phyloP scores from a whole-genome alignment of 495 filamentous ascomycete species.

The Trichodelitschia bisporula region DNA sequence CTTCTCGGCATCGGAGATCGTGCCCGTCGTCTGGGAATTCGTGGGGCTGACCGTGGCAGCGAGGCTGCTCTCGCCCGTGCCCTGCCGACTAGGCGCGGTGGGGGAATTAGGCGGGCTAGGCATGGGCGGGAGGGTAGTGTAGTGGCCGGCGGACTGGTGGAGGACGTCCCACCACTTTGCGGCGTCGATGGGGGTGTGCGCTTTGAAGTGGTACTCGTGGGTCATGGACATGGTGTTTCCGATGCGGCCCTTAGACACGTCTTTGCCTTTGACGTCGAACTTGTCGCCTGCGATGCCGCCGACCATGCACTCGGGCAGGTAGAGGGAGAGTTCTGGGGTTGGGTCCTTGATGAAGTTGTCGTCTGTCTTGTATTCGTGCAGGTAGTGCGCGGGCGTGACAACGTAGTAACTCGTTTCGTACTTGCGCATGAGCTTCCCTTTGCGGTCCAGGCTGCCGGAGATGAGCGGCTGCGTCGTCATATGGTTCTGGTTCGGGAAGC shows the following conservation, averaged over 20 bases:
- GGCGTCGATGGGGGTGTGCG: constrained; percentile 47
- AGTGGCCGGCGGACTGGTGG: constrained; percentile 12
- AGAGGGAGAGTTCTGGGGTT: constrained; percentile 63
- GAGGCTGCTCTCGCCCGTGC: too few relatives aligned
- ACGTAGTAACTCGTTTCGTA: constrained; percentile 73
- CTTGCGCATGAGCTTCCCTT: constrained; percentile 37
- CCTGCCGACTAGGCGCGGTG: too few relatives aligned
- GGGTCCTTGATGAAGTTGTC: constrained; percentile 69
- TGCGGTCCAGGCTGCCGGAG: constrained; percentile 68
- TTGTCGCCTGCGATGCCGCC: constrained; percentile 52
- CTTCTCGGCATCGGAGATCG: too few relatives aligned
- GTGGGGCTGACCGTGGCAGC: too few relatives aligned
- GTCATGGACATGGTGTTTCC: constrained; percentile 32
- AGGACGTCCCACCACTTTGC: constrained; percentile 66
- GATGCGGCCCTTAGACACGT: constrained; percentile 36
- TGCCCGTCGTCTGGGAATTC: too few relatives aligned
- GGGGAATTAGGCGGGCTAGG: constrained; percentile 9
- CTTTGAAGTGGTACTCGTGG: constrained; percentile 45
- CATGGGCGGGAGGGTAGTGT: constrained; percentile 10
- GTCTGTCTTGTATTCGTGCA: constrained; percentile 90
- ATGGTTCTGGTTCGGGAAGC: constrained; percentile 78
- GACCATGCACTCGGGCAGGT: constrained; percentile 71
- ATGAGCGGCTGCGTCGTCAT: constrained; percentile 54
- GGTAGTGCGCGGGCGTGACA: constrained; percentile 57
- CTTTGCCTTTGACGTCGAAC: constrained; percentile 90